Percentiles rank a stretch among this genome's conserved stretches.
Conservation (phyloP, 805 yeast species). For the Starmerella potacharoeniae region DNA sequence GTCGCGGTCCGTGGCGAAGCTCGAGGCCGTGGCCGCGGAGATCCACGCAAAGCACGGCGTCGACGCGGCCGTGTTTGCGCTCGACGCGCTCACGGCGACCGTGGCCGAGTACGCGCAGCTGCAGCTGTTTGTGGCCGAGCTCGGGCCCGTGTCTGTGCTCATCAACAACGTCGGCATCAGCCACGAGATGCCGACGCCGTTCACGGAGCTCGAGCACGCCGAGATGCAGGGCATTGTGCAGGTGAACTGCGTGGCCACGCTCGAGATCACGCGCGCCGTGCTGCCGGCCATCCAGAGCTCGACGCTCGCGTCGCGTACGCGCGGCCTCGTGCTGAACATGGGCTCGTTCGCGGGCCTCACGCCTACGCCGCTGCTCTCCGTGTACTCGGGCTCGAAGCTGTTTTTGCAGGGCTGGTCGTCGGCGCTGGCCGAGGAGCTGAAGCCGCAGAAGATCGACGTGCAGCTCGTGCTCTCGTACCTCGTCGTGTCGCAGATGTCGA, state of each 20-base stretch:
- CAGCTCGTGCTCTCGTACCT: constrained; percentile 76
- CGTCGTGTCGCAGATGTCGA: constrained; percentile 93
- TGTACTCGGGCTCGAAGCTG: constrained; percentile 92
- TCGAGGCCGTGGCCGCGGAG: constrained; percentile 53
- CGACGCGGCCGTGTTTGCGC: constrained; percentile 53
- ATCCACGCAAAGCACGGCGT: constrained; percentile 51
- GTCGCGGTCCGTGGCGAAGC: constrained; percentile 71
- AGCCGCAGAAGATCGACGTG: constrained; percentile 62
- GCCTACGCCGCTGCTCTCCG: constrained; percentile 86
- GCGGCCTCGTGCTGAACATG: constrained; percentile 79
- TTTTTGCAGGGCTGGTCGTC: constrained; percentile 88
- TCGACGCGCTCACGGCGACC: constrained; percentile 63
- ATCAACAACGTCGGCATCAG: constrained; percentile 92
- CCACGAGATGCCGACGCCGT: constrained; percentile 91
- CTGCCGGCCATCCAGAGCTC: constrained; percentile 57
- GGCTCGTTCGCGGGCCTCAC: constrained; percentile 93
- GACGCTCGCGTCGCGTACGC: constrained; percentile 31
- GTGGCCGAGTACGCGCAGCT: constrained; percentile 46
- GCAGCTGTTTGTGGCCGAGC: constrained; percentile 32
- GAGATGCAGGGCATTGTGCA: constrained; percentile 75
- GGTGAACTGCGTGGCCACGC: constrained; percentile 74
- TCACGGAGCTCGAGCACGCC: constrained; percentile 59
- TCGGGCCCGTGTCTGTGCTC: constrained; percentile 56
- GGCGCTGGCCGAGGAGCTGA: constrained; percentile 78
- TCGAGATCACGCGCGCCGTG: constrained; percentile 70